phyloP scores from a whole-genome alignment of 495 filamentous ascomycete species.

The Parachaetomium inaequale region DNA sequence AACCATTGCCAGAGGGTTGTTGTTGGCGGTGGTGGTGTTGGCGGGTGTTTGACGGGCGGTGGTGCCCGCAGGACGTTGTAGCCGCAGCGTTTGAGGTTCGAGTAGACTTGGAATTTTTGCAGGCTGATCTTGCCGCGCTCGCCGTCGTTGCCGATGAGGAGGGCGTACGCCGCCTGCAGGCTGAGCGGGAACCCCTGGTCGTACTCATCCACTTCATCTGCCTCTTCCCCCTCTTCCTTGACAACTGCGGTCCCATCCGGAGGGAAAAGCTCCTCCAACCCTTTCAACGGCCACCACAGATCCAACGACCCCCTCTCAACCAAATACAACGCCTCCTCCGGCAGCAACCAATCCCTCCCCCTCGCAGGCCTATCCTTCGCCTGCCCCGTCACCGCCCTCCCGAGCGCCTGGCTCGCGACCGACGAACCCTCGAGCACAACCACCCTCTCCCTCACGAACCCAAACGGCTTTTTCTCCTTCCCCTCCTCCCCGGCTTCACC shows the following conservation, averaged over 20 bases:
- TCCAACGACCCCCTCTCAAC: slow-evolving; percentile 84
- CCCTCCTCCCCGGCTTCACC: slow-evolving; percentile 9
- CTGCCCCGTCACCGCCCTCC: slow-evolving; percentile 42
- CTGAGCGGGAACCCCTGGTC: slow-evolving; percentile 77
- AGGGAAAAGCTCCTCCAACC: slow-evolving; percentile 41
- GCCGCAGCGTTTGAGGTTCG: slow-evolving; percentile 75
- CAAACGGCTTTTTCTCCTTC: slow-evolving; percentile 33
- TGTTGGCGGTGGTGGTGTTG: neutral
- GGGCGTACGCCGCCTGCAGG: slow-evolving; percentile 82
- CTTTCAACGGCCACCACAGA: slow-evolving; percentile 67
- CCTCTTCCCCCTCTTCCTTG: slow-evolving; percentile 18
- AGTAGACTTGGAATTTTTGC: slow-evolving; percentile 85
- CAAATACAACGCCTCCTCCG: slow-evolving; percentile 86
- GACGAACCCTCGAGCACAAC: slow-evolving; percentile 47
- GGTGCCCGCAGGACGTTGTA: slow-evolving; percentile 74
- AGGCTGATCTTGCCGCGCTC: slow-evolving; percentile 57
- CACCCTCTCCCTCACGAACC: slow-evolving; percentile 45
- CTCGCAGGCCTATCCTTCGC: slow-evolving; percentile 44
- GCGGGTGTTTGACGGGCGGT: slow-evolving; percentile 18
- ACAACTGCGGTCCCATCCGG: neutral
- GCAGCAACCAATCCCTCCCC: slow-evolving; percentile 73
- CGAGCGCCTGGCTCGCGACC: slow-evolving; percentile 40
- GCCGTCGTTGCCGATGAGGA: slow-evolving; percentile 63
- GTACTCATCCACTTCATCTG: slow-evolving; percentile 42
- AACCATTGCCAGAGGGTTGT: slow-evolving; percentile 43